phyloP scores from a whole-genome alignment of 345 rosid species.

The Acer campestre region DNA sequence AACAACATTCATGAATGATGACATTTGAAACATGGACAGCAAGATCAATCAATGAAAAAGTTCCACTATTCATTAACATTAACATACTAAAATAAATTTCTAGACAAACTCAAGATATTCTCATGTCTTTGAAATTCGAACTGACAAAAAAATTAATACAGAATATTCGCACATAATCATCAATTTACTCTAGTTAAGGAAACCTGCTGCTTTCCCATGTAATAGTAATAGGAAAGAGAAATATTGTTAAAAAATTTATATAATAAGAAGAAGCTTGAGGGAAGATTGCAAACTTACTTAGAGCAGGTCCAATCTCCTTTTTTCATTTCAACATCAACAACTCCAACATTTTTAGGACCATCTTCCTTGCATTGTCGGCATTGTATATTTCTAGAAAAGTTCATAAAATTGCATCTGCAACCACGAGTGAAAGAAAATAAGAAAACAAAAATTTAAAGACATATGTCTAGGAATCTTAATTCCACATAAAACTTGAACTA shows the following conservation, averaged over 20 bases:
- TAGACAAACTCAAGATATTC: background rate
- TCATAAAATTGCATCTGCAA: conserved; percentile 60
- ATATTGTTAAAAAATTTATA: background rate
- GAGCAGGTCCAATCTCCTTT: conserved; percentile 82
- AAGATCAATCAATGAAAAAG: background rate
- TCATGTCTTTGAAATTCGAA: background rate
- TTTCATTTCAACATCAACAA: conserved; percentile 37
- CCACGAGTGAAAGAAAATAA: conserved; percentile 14
- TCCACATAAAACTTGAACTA: background rate
- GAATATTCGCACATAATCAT: background rate
- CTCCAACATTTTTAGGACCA: conserved; percentile 34
- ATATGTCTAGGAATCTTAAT: background rate
- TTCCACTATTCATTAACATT: background rate
- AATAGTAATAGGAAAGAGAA: background rate
- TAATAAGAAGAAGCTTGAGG: background rate
- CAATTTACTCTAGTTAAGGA: background rate
- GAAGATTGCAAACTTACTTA: conserved; percentile 44
- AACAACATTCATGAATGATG: background rate
- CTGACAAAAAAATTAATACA: background rate
- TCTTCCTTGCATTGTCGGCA: conserved; percentile 53
- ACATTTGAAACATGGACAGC: background rate
- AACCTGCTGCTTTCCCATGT: background rate
- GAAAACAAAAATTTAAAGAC: background rate
- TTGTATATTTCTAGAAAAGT: conserved; percentile 44
- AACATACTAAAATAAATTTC: background rate